Conservation (phyloP, 1,139 yeast species). For the Saccharomycopsis crataegensis region DNA sequence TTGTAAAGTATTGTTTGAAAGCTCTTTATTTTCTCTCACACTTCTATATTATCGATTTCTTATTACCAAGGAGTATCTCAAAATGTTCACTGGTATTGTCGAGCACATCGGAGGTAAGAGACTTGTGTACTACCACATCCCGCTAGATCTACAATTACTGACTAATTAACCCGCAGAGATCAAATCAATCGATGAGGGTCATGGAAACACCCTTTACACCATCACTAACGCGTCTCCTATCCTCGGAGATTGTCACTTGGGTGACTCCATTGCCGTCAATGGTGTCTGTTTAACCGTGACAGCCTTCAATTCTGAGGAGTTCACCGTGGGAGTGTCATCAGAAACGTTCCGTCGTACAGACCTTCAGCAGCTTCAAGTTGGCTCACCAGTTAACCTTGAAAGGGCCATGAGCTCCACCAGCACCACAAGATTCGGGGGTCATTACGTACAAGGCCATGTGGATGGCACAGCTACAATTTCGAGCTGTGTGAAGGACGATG, state of each 20-base stretch:
- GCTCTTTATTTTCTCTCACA: no score
- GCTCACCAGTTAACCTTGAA: slow-evolving; percentile 74
- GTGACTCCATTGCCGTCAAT: slow-evolving; percentile 86
- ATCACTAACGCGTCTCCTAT: slow-evolving; percentile 52
- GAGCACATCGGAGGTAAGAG: slow-evolving; percentile 59
- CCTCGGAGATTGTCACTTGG: slow-evolving; percentile 74
- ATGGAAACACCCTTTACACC: slow-evolving; percentile 11
- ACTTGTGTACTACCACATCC: not conserved
- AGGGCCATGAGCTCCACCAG: slow-evolving; percentile 66
- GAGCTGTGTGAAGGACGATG: slow-evolving; percentile 45
- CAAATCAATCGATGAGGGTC: not conserved
- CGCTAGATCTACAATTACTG: not conserved
- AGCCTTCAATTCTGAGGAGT: slow-evolving; percentile 49
- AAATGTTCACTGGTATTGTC: slow-evolving; percentile 92
- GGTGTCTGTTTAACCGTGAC: slow-evolving; percentile 95
- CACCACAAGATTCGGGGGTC: slow-evolving; percentile 74
- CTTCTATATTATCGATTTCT: no score
- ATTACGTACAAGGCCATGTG: slow-evolving; percentile 95
- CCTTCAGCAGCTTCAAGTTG: slow-evolving; percentile 51
- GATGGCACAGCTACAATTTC: slow-evolving; percentile 77
- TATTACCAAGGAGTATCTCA: no score
- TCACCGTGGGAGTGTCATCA: slow-evolving; percentile 89
- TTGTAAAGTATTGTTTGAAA: no score
- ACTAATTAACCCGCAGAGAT: not conserved
- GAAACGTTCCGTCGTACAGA: slow-evolving; percentile 84